Base-by-base conservation (phyloP, 441 rosid genomes). In the Macaranga tanarius region DNA sequence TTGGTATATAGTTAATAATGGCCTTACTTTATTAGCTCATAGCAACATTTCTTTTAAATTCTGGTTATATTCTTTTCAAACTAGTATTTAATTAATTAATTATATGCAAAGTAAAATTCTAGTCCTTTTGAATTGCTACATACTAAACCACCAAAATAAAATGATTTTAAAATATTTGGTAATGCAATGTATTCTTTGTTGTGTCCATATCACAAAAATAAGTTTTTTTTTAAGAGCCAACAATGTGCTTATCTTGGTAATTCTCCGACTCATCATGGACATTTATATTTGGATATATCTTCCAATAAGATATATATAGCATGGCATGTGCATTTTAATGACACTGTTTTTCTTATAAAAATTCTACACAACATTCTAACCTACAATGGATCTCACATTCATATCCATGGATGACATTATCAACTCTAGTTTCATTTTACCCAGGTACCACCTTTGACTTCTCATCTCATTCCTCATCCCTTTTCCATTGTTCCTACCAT, bases 321-420 rank as follows among this genome's bases (percentile, higher is more conserved):
- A 10, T 5, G 3, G 5, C 34, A 48, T 48, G 17, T 48, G 1
- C 17, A 11, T 12, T 48, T 48, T 48, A 5, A 12, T 48, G 52
- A 48, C 10, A 15, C 16, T 2, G 17, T 15, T 11, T 48, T 48
- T 5, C 17, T 12, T 12, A 9, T 12, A 8, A 1, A 48, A 48
- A 10, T 4, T 12, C 17, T 12, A 12, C 17, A 11, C 12, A 3
- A 3, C 0, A 0, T 1, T 0, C 34, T 5, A 2, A 31, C 3
- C 3, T 1, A 2, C 34, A 31, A 31, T 2, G 34, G 34, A 4
- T 0, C 13, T 12, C 52, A 48, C 1, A 1, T 5, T 0, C 19
- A 9, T 48, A 2, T 16, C 10, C 10, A 48, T 2, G 52, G 52
- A 48, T 48, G 4, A 48, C 5, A 15, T 11, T 48, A 1, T 48